Conservation (phyloP, 192 early-diverging fungal species). For the Mortierella claussenii region DNA sequence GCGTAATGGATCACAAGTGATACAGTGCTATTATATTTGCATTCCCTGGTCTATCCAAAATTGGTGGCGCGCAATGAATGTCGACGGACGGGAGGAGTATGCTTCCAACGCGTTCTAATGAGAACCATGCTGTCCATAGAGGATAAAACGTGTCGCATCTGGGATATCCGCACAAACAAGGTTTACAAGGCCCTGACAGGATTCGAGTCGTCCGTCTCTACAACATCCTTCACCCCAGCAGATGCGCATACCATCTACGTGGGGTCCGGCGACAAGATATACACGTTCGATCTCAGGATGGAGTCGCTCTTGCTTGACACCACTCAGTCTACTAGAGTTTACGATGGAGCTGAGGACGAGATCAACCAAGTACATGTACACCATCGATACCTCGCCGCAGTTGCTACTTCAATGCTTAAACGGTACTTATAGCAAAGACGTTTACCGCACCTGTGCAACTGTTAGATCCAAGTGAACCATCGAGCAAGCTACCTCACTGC, state of each 20-base stretch:
- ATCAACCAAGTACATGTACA: conserved; percentile 55
- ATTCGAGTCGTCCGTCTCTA: conserved; percentile 33
- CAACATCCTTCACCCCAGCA: conserved; percentile 28
- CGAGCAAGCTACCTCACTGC: conserved; percentile 55
- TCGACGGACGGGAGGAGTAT: too few relatives aligned
- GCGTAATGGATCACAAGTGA: too few relatives aligned
- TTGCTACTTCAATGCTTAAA: too few relatives aligned
- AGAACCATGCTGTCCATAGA: too few relatives aligned
- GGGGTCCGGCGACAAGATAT: conserved; percentile 35
- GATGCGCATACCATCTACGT: conserved; percentile 45
- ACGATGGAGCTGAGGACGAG: conserved; percentile 59
- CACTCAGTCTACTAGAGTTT: conserved; percentile 32
- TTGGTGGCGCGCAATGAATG: too few relatives aligned
- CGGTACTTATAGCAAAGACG: background rate
- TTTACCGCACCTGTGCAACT: background rate
- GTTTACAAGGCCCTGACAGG: conserved; percentile 46
- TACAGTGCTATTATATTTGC: too few relatives aligned
- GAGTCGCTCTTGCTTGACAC: conserved; percentile 45
- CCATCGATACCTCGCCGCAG: too few relatives aligned
- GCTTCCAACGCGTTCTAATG: too few relatives aligned
- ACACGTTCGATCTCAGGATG: conserved; percentile 57
- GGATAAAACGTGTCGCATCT: conserved; percentile 52
- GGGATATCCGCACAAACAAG: conserved; percentile 42
- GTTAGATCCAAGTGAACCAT: conserved; percentile 62
- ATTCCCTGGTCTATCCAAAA: too few relatives aligned